Percentiles rank a stretch among this genome's conserved stretches.
phyloP scores from a whole-genome alignment of 2,329 filamentous ascomycete genomes.

The Helotiales sp. region DNA sequence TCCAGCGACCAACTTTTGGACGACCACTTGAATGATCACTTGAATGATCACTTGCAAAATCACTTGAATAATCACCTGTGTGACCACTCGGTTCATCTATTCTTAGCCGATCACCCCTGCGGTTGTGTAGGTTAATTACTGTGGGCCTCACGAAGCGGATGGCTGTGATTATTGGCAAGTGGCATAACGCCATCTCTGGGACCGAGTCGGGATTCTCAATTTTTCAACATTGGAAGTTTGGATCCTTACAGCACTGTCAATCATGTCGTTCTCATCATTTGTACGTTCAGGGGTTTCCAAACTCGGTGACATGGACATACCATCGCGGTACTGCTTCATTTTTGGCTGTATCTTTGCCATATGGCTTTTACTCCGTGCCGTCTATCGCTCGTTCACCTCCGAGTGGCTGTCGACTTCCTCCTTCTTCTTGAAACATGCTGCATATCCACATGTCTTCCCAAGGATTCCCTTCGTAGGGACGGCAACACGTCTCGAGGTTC shows the following conservation, averaged over 20 bases:
- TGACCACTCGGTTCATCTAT: background rate
- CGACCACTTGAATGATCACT: conserved; percentile 4
- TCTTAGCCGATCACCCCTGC: conserved; percentile 1
- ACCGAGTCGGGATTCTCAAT: background rate
- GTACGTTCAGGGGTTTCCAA: conserved; percentile 11
- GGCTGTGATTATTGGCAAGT: background rate
- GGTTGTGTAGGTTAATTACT: background rate
- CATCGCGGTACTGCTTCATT: conserved; percentile 21
- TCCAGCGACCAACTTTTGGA: background rate
- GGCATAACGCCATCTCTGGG: background rate
- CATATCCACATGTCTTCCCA: conserved; percentile 21
- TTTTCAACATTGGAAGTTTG: background rate
- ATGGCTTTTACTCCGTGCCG: conserved; percentile 18
- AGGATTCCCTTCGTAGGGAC: conserved; percentile 22
- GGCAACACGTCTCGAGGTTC: conserved; percentile 15
- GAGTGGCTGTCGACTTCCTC: background rate
- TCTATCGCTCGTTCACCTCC: conserved; percentile 14
- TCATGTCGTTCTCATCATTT: conserved; percentile 1
- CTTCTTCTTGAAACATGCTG: conserved; percentile 21
- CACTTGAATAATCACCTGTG: background rate
- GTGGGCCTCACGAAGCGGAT: background rate
- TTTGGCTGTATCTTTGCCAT: conserved; percentile 20
- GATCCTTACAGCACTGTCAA: background rate
- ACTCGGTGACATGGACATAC: conserved; percentile 21
- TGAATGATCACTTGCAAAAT: background rate